Evolutionary conservation across 163 green algal genomes (phyloP).

Genomic region (Coccomyxa subellipsoidea): DNA sequence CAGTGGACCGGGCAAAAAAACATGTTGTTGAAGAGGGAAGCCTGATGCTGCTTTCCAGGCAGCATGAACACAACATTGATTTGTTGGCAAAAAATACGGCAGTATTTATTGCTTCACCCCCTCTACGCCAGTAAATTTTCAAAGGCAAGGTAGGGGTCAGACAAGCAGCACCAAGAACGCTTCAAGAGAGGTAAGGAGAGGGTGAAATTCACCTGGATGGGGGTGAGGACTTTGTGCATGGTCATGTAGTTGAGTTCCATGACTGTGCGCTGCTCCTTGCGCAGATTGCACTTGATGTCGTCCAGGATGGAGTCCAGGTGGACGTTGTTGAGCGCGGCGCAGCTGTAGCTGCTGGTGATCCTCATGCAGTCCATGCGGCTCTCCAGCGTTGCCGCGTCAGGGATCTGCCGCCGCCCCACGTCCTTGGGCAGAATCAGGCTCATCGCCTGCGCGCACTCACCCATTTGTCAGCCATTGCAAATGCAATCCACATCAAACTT

Average conservation of each 20-base stretch:
- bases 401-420: slow-evolving; percentile 4
- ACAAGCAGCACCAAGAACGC: too few species aligned
- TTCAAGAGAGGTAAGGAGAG: not conserved
- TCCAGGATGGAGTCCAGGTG: slow-evolving; percentile 45
- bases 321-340: slow-evolving; percentile 32
- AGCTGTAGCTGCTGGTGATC: slow-evolving; percentile 6
- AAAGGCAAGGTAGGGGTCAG: too few species aligned
- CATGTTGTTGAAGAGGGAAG: too few species aligned
- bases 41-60: too few species aligned
- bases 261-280: slow-evolving; percentile 47
- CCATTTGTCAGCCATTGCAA: not conserved
- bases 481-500: not conserved
- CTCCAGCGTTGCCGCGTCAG: slow-evolving; percentile 23
- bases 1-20: too few species aligned
- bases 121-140: too few species aligned
- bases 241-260: slow-evolving; percentile 4
- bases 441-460: slow-evolving; percentile 31
- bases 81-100: too few species aligned
- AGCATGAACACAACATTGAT: too few species aligned
- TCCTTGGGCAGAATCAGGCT: slow-evolving; percentile 36
- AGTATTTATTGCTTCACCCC: too few species aligned
- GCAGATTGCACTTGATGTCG: slow-evolving; percentile 55
- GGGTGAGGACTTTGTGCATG: slow-evolving; percentile 47
- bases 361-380: slow-evolving; percentile 27
- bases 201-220: slow-evolving; percentile 37